Base-by-base conservation (phyloP, 2,329 filamentous ascomycete genomes). In the Phaeosphaeria sp. region DNA sequence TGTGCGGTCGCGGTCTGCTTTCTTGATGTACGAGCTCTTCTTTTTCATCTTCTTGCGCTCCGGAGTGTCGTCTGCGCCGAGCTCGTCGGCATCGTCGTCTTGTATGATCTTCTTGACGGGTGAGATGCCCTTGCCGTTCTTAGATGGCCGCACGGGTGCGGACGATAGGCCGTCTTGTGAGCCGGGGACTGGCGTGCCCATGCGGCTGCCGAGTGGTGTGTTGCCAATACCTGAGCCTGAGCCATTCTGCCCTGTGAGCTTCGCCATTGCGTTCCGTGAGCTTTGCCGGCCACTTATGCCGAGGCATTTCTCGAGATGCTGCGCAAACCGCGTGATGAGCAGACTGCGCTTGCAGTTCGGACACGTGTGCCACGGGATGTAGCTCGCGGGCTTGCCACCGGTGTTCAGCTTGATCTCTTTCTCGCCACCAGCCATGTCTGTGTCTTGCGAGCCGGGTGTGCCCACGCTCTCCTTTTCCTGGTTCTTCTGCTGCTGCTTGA, bases 221-320 rank as follows among this genome's bases (percentile, higher is more conserved):
- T 71, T 82, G 40, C 67, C 69, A 18, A 74, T 51, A 72, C 66
- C 82, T 68, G 68, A 79, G 45, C 77, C 74, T 51, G 69, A 71
- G 30, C 74, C 75, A 49, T 77, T 77, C 47, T 77, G 74, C 63
- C 68, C 75, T 1, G 62, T 67, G 2, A 80, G 59, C 59, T 81
- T 81, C 1, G 80, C 81, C 78, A 82, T 81, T 30, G 82, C 82
- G 56, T 82, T 81, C 43, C 81, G 67, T 48, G 79, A 80, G 54
- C 80, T 81, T 62, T 82, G 80, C 13, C 86, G 77, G 1, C 85
- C 85, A 20, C 80, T 82, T 25, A 87, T 80, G 22, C 85, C 85
- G 63, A 88, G 78, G 62, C 86, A 88, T 59, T 86, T 84, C 63
- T 88, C 86, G 53, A 88, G 68, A 68, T 88, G 86, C 67, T 86